Base-by-base conservation (phyloP, 768 basidiomycete genomes). In the Basidioascus undulatus region DNA sequence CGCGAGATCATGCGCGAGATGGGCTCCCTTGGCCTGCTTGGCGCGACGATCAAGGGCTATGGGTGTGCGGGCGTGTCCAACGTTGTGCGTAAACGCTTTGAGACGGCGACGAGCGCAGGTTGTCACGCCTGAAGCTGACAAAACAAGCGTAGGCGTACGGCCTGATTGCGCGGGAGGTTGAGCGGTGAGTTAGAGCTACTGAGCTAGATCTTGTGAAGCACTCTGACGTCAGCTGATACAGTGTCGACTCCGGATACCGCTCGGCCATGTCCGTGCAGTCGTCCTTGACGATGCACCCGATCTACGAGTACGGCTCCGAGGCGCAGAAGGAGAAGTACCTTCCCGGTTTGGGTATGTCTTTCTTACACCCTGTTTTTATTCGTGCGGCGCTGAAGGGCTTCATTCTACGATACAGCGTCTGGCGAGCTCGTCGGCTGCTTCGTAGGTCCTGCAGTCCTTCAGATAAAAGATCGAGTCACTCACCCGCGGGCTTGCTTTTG, bases 241-340 rank as follows among this genome's bases (percentile, higher is more conserved):
- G 87, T 46, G 74, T 96, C 30, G 89, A 98, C 55, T 94, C 87
- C 3, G 89, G 89, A 0, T 96, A 92, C 54, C 78, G 89, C 20
- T 87, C 82, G 5, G 87, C 75, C 4, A 74, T 84, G 47, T 92
- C 86, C 15, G 89, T 96, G 3, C 89, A 96, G 57, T 83, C 80
- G 1, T 87, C 83, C 16, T 70, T 98, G 21, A 83, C 89, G 11
- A 98, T 98, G 87, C 82, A 89, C 53, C 86, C 61, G 4, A 60
- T 83, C 49, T 61, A 78, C 53, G 74, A 78, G 51, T 94, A 86
- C 55, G 89, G 89, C 2, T 70, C 75, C 0, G 74, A 84, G 25
- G 72, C 69, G 25, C 84, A 94, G 59, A 87, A 86, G 61, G 76
- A 83, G 51, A 77, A 75, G 50, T 98, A 76, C 53, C 67, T 98